Percentiles rank a stretch among this genome's conserved stretches.
phyloP scores from a whole-genome alignment of 257 asterid species.

The Paulownia fortunei region DNA sequence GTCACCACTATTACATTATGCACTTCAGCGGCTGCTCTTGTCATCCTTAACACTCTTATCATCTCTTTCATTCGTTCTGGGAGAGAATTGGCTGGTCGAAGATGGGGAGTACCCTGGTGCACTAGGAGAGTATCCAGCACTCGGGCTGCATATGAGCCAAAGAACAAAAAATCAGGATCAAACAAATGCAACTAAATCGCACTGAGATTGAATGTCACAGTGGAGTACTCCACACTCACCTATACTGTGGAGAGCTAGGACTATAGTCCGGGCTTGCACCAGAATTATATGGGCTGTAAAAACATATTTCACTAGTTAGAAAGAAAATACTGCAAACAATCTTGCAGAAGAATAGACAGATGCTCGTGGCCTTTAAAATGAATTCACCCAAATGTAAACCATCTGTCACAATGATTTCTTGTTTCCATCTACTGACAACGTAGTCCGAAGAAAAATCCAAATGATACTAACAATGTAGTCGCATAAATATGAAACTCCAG shows the following conservation, averaged over 20 bases:
- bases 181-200: neutral
- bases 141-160: constrained; percentile 60
- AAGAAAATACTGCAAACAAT: neutral
- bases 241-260: constrained; percentile 90
- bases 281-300: constrained; percentile 73
- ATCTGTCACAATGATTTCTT: neutral
- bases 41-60: constrained; percentile 68
- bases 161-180: neutral
- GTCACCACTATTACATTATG: neutral
- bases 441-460: neutral
- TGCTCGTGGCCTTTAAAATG: neutral
- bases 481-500: neutral
- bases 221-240: constrained; percentile 50
- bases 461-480: neutral
- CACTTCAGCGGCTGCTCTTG: constrained; percentile 45
- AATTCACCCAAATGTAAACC: neutral
- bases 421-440: neutral
- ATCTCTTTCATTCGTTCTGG: constrained; percentile 61
- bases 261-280: constrained; percentile 80
- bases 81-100: constrained; percentile 85
- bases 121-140: constrained; percentile 97
- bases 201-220: no score
- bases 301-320: constrained; percentile 17
- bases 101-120: constrained; percentile 97
- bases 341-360: neutral